A percentile compares a stretch with the other conserved stretches of the same genome.
Evolutionary conservation across 2,329 filamentous ascomycete genomes (phyloP).

Genomic region (Stagonosporopsis vannaccii): DNA sequence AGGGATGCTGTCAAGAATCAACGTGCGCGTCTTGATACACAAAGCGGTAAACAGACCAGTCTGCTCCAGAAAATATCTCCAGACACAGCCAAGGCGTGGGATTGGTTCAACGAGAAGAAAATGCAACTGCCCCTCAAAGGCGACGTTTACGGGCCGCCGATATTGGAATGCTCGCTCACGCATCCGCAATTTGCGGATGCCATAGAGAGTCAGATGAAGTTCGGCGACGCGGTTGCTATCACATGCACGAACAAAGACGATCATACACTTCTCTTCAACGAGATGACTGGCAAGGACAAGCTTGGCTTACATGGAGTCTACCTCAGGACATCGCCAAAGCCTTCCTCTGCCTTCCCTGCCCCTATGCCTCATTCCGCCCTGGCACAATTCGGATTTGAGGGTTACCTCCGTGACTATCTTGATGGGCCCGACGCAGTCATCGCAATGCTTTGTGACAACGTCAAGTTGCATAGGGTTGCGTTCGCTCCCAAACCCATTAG

Average conservation of each 20-base stretch:
- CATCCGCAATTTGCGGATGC: conserved; percentile 70
- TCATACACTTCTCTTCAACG: conserved; percentile 73
- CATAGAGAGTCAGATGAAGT: conserved; percentile 64
- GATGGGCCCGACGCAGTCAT: conserved; percentile 83
- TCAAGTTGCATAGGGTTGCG: conserved; percentile 71
- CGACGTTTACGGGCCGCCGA: conserved; percentile 80
- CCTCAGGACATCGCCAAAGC: conserved; percentile 68
- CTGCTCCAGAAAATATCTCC: conserved; percentile 68
- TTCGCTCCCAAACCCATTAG: conserved; percentile 69
- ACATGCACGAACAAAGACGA: conserved; percentile 80
- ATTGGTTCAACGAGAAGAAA: conserved; percentile 80
- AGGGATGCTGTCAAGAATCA: conserved; percentile 34
- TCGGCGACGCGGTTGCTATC: conserved; percentile 66
- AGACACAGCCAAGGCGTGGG: conserved; percentile 75
- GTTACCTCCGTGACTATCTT: conserved; percentile 80
- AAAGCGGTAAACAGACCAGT: conserved; percentile 54
- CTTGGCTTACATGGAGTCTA: conserved; percentile 74
- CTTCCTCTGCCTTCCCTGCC: conserved; percentile 63
- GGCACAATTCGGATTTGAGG: conserved; percentile 70
- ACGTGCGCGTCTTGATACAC: conserved; percentile 35
- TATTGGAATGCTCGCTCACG: conserved; percentile 80
- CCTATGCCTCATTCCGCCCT: conserved; percentile 66
- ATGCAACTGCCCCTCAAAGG: conserved; percentile 68
- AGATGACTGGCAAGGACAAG: conserved; percentile 60
- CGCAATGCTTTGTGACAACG: conserved; percentile 84